Evolutionary conservation across 495 filamentous ascomycete genomes (phyloP).

Genomic region (Bryoglossum gracile): DNA sequence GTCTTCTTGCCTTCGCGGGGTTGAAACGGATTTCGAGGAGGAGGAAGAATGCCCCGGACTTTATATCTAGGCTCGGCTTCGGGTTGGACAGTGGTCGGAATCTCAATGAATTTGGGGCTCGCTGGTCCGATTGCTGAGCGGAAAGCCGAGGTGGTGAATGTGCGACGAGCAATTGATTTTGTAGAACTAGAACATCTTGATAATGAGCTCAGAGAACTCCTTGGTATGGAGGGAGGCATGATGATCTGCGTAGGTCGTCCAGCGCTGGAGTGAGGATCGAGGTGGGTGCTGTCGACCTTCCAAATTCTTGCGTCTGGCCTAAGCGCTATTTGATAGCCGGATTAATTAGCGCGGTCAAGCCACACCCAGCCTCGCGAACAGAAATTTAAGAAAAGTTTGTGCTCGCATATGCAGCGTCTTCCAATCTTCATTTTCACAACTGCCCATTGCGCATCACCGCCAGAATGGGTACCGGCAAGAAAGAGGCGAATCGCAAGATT

Average conservation of each 20-base stretch:
- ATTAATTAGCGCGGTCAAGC: slow-evolving; percentile 4
- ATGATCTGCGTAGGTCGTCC: neutral
- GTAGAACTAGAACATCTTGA: slow-evolving; percentile 13
- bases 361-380: slow-evolving; percentile 11
- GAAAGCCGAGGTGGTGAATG: slow-evolving; percentile 36
- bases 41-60: slow-evolving; percentile 66
- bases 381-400: slow-evolving; percentile 9
- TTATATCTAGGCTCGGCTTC: slow-evolving; percentile 34
- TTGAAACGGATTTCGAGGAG: slow-evolving; percentile 60
- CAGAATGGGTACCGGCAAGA: slow-evolving; percentile 92
- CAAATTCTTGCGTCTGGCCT: neutral
- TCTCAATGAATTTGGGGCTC: slow-evolving; percentile 65
- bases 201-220: slow-evolving; percentile 19
- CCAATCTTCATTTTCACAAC: neutral
- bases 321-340: neutral
- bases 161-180: slow-evolving; percentile 21
- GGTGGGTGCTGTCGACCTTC: too few relatives aligned
- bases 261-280: neutral
- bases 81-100: slow-evolving; percentile 52
- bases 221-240: slow-evolving; percentile 27
- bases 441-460: slow-evolving; percentile 12
- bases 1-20: slow-evolving; percentile 42
- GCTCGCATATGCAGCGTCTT: too few relatives aligned
- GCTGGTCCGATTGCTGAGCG: slow-evolving; percentile 46
- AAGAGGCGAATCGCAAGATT: slow-evolving; percentile 71